Percentiles rank a stretch among this genome's conserved stretches.
Evolutionary conservation across 257 asterid genomes (phyloP).

Genomic region (Rubia yunnanensis): DNA sequence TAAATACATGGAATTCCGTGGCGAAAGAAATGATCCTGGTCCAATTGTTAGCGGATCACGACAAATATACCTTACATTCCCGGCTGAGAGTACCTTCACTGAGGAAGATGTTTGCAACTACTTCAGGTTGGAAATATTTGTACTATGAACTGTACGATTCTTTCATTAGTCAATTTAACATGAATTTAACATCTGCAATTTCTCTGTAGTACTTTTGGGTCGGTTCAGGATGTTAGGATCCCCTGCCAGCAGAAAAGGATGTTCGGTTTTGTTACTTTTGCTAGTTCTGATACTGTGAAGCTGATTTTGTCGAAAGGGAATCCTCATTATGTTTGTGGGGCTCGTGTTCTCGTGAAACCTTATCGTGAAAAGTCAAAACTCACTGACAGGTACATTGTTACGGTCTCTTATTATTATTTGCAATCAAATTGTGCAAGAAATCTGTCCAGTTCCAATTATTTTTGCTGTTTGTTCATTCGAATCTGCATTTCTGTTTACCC

Average conservation of each 20-base stretch:
- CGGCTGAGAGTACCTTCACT: slow-evolving; percentile 68
- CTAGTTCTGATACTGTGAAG: slow-evolving; percentile 56
- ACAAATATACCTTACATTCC: slow-evolving; percentile 83
- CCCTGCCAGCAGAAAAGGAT: slow-evolving; percentile 84
- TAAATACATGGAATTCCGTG: slow-evolving; percentile 38
- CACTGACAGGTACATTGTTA: slow-evolving; percentile 41
- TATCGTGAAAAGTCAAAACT: slow-evolving; percentile 71
- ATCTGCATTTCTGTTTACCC: background rate
- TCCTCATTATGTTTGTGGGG: slow-evolving; percentile 81
- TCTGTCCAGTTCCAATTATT: too few relatives aligned
- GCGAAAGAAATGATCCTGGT: slow-evolving; percentile 68
- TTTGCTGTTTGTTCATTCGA: background rate
- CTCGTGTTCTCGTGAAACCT: slow-evolving; percentile 93
- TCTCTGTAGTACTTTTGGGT: slow-evolving; percentile 57
- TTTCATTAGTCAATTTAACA: slow-evolving; percentile 6
- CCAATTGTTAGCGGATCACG: slow-evolving; percentile 59
- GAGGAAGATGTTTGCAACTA: slow-evolving; percentile 75
- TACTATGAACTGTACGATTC: background rate
- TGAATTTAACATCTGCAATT: background rate
- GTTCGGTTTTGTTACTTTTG: slow-evolving; percentile 87
- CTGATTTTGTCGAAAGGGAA: slow-evolving; percentile 58
- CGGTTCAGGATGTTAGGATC: slow-evolving; percentile 85
- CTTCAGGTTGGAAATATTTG: slow-evolving; percentile 38
- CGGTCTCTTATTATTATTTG: background rate
- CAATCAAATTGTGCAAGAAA: background rate